Evolutionary conservation across 495 filamentous ascomycete genomes (phyloP).

Genomic region (Paragyromitra xinjiangensis): DNA sequence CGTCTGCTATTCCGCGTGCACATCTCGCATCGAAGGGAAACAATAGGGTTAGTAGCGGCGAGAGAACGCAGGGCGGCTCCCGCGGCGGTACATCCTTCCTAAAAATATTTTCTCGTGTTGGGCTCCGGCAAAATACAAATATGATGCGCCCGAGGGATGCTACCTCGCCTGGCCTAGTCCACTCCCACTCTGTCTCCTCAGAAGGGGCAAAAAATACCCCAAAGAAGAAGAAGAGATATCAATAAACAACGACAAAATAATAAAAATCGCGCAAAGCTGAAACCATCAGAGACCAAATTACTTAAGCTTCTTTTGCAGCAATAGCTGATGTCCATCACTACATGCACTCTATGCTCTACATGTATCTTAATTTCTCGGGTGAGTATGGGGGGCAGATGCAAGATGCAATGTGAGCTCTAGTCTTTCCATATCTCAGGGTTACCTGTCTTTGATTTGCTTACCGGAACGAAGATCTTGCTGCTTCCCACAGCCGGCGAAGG

Average conservation of each 20-base stretch:
- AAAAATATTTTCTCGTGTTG: conserved; percentile 37
- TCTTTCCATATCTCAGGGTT: conserved; percentile 20
- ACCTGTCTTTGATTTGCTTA: not conserved
- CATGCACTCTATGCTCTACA: not conserved
- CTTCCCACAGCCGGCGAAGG: conserved; percentile 22
- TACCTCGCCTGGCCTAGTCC: not conserved
- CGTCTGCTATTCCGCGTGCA: conserved; percentile 3
- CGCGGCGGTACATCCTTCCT: conserved; percentile 48
- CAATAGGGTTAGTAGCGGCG: conserved; percentile 33
- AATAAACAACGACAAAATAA: conserved; percentile 25
- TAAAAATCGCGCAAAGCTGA: conserved; percentile 41
- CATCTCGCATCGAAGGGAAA: conserved; percentile 48
- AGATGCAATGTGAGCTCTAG: conserved; percentile 37
- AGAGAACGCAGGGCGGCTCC: conserved; percentile 49
- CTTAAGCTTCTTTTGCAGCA: conserved; percentile 19
- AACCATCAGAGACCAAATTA: conserved; percentile 16
- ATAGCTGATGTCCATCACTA: conserved; percentile 1
- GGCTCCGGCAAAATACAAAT: conserved; percentile 45
- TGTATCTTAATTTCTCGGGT: conserved; percentile 9
- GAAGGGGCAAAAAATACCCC: conserved; percentile 32
- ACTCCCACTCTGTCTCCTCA: not conserved
- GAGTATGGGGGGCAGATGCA: conserved; percentile 24
- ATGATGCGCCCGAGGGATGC: conserved; percentile 1
- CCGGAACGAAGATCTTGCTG: conserved; percentile 36
- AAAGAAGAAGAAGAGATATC: not conserved